Base-by-base conservation (phyloP, 345 rosid species). In the Sonneratia caseolaris region DNA sequence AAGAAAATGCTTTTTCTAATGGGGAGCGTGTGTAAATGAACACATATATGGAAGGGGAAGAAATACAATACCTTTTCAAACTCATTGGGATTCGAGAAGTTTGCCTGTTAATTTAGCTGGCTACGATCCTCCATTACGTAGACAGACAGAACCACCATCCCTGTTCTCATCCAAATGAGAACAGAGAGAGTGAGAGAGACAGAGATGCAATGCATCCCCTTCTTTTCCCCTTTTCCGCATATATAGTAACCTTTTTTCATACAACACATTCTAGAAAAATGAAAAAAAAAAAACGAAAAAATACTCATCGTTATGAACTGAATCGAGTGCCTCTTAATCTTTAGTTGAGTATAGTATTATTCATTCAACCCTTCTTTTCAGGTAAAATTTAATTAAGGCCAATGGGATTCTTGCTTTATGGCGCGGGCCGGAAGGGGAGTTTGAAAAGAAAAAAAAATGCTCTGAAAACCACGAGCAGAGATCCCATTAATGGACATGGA, bases 391-490 rank as follows among this genome's bases (percentile, higher is more conserved):
- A 64, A 21, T 45, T 64, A 49, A 37, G 62, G 53, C 53, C 70
- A 73, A 51, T 48, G 70, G 73, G 64, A 21, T 70, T 75, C 78
- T 75, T 66, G 78, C 73, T 38, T 36, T 51, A 64, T 69, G 56
- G 78, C 73, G 78, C 78, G 78, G 78, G 73, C 35, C 64, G 49
- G 73, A 32, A 62, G 64, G 67, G 55, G 73, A 48, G 69, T 70
- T 75, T 75, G 66, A 71, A 75, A 75, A 64, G 53, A 59, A 64
- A 27, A 27, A 27, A 27, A 27, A 27, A 27, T 27, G 32, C 77
- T 75, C 77, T 70, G 77, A 75, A 75, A 75, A 48, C 77, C 77
- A 75, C 73, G 77, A 70, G 77, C 62, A 11, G 51, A 47, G 51
- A 9, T 42, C 38, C 18, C 67, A 64, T 64, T 64, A 64, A 64